Percentiles rank a stretch among this genome's conserved stretches.
Evolutionary conservation across 2,329 filamentous ascomycete species (phyloP).

Genomic region (Massarina eburnea): DNA sequence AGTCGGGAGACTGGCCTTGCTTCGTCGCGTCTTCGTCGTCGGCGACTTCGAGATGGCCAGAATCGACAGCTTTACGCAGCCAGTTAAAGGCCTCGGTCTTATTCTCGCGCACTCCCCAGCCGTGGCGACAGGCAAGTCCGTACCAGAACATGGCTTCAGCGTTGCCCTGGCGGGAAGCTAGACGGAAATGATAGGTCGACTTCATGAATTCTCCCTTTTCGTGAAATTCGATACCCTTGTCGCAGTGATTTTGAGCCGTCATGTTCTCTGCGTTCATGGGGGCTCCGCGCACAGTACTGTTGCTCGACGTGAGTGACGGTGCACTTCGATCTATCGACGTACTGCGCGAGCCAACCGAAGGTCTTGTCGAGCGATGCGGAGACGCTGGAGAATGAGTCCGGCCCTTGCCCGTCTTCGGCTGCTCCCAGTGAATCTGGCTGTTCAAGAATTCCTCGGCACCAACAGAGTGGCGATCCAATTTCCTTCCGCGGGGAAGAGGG

Average conservation of each 20-base stretch:
- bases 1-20: slow-evolving; percentile 62
- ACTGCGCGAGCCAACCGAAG: slow-evolving; percentile 15
- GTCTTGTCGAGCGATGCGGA: slow-evolving; percentile 39
- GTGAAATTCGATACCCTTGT: slow-evolving; percentile 87
- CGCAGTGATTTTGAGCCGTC: slow-evolving; percentile 83
- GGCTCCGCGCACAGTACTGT: slow-evolving; percentile 50
- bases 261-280: slow-evolving; percentile 60
- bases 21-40: slow-evolving; percentile 72
- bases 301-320: slow-evolving; percentile 45
- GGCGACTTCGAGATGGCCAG: slow-evolving; percentile 77
- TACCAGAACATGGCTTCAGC: slow-evolving; percentile 96
- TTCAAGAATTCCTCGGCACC: slow-evolving; percentile 43
- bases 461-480: slow-evolving; percentile 63
- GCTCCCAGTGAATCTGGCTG: slow-evolving; percentile 64
- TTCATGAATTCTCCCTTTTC: slow-evolving; percentile 85
- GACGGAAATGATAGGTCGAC: slow-evolving; percentile 91
- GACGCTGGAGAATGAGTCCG: slow-evolving; percentile 44
- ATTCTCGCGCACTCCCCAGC: slow-evolving; percentile 96
- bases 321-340: slow-evolving; percentile 27
- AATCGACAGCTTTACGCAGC: slow-evolving; percentile 88
- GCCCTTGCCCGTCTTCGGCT: slow-evolving; percentile 34
- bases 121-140: slow-evolving; percentile 90
- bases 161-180: slow-evolving; percentile 81
- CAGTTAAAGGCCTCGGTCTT: slow-evolving; percentile 87
- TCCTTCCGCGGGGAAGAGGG: slow-evolving; percentile 77